Base-by-base conservation (phyloP, 2,329 filamentous ascomycete species). In the Cercospora berteroae region DNA sequence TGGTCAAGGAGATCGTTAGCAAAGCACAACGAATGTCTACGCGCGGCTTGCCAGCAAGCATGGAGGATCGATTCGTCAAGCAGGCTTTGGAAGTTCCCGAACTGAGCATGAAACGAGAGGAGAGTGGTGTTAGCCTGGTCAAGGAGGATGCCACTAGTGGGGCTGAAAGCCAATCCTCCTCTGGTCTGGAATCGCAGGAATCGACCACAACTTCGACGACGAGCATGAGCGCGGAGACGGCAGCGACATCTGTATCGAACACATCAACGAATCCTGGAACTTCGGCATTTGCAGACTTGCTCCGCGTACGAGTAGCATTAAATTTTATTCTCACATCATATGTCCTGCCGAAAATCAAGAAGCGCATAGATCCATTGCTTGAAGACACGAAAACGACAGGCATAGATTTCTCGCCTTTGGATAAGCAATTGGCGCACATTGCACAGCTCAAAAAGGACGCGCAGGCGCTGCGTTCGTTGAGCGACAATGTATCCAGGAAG, bases 21-120 rank as follows among this genome's bases (percentile, higher is more conserved):
- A 98, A 97, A 78, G 93, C 93, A 5, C 83, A 84, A 68, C 83
- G 83, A 5, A 90, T 96, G 84, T 83, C 84, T n/a, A 79, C 81
- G 4, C 81, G 80, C 0, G 87, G 88, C 0, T 80, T 98, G 9
- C 93, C 95, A 1, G 80, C 83, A 6, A 96, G 90, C 73, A 86
- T 99, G 84, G 94, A 97, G 76, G 91, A 95, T 57, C 89, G 87
- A 50, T 96, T 97, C 73, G 88, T 99, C 8, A 86, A 84, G 61
- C 90, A 90, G 74, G 86, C 86, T 2, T 82, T 99, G 5, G 91
- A 95, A 72, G 86, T 89, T 4, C 94, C 95, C 0, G 82, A 96
- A 52, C 81, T 92, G 72, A 87, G 87, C 33, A 83, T 93, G 48
- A 89, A 85, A 74, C 84, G 87, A 56, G 85, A 88, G 65, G 82